phyloP scores from a whole-genome alignment of 2,329 filamentous ascomycete species.

The Fusarium staphyleae region DNA sequence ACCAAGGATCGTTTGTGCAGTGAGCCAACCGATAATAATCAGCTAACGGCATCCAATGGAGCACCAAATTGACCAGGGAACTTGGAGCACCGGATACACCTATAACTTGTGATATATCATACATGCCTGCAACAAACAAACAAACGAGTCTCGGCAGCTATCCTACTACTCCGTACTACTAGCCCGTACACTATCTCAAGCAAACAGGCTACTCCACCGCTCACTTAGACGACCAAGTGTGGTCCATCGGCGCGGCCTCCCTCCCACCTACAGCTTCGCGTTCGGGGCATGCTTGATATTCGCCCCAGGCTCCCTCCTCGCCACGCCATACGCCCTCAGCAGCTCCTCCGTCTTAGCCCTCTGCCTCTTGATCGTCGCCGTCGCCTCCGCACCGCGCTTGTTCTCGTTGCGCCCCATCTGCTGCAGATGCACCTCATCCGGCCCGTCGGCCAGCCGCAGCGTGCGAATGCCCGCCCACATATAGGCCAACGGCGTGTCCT shows the following conservation, averaged over 20 bases:
- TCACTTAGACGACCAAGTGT: slow-evolving; percentile 23
- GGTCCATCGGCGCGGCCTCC: slow-evolving; percentile 1
- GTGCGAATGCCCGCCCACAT: slow-evolving; percentile 86
- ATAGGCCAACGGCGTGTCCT: slow-evolving; percentile 89
- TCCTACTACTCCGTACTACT: background rate
- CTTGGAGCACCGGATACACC: slow-evolving; percentile 5
- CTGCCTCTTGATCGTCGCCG: slow-evolving; percentile 70
- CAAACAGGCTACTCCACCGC: slow-evolving; percentile 6
- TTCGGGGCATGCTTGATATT: slow-evolving; percentile 56
- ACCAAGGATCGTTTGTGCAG: background rate
- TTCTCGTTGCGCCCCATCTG: slow-evolving; percentile 86
- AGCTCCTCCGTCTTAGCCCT: slow-evolving; percentile 69
- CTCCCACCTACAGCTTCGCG: slow-evolving; percentile 53
- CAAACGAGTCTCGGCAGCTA: background rate
- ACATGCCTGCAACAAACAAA: slow-evolving; percentile 3
- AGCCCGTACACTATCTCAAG: slow-evolving; percentile 2
- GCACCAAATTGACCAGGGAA: background rate
- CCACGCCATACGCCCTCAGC: slow-evolving; percentile 63
- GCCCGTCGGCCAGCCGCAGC: slow-evolving; percentile 87
- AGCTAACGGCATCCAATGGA: slow-evolving; percentile 5
- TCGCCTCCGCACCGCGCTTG: slow-evolving; percentile 67
- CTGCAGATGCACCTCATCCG: slow-evolving; percentile 91
- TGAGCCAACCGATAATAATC: too few species aligned
- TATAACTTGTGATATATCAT: slow-evolving; percentile 4
- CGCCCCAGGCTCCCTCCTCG: slow-evolving; percentile 57